Conservation (phyloP, 306 rosid genomes). For the Oxytropis ochrocephala region DNA sequence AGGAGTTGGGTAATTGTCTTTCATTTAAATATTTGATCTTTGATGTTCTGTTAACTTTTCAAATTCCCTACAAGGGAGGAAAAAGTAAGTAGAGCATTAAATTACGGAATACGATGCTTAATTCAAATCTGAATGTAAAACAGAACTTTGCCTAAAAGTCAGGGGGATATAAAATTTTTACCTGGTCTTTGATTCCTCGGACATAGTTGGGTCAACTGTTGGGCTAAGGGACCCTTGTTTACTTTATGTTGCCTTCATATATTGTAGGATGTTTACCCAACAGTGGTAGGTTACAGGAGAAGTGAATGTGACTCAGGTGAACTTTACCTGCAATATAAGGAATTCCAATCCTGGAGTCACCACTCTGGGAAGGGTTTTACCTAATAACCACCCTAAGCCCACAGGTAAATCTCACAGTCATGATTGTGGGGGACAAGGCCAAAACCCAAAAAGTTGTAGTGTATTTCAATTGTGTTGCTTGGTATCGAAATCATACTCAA, state of each 20-base stretch:
- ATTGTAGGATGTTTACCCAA: background rate
- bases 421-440: background rate
- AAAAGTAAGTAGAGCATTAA: background rate
- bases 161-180: background rate
- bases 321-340: background rate
- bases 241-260: background rate
- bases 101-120: background rate
- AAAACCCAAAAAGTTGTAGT: too few species aligned
- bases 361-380: background rate
- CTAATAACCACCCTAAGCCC: background rate
- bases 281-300: background rate
- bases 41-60: background rate
- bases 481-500: too few species aligned
- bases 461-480: background rate
- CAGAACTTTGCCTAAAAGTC: background rate
- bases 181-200: background rate
- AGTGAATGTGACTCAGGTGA: background rate
- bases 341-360: background rate
- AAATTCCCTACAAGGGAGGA: background rate
- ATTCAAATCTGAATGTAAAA: background rate
- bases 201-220: background rate
- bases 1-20: background rate
- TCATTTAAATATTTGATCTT: background rate
- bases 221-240: background rate
- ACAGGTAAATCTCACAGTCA: background rate